Conservation (phyloP, 495 filamentous ascomycete genomes). For the Corynascus novoguineensis region DNA sequence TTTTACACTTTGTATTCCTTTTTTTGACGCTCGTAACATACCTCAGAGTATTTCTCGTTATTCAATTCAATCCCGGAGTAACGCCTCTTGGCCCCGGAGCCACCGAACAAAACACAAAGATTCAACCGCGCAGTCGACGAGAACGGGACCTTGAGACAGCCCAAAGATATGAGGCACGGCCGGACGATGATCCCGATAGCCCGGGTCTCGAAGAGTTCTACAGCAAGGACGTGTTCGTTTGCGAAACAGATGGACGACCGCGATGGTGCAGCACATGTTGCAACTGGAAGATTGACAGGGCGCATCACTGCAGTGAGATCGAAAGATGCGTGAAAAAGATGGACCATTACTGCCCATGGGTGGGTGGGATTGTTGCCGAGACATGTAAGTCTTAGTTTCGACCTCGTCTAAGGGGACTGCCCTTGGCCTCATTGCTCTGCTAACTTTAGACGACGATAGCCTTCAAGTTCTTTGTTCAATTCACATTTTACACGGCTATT, state of each 20-base stretch:
- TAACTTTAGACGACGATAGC: conserved; percentile 32
- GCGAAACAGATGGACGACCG: conserved; percentile 70
- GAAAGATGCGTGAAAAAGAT: conserved; percentile 77
- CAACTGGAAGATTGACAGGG: conserved; percentile 77
- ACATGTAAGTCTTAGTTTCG: conserved; percentile 40
- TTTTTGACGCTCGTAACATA: conserved; percentile 62
- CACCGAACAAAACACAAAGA: conserved; percentile 11
- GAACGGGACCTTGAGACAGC: conserved; percentile 39
- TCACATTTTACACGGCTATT: conserved; percentile 62
- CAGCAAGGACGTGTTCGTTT: conserved; percentile 74
- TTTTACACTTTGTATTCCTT: conserved; percentile 65
- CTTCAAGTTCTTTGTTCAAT: conserved; percentile 89
- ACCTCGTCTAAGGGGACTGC: not conserved
- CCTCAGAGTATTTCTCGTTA: conserved; percentile 57
- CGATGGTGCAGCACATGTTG: conserved; percentile 73
- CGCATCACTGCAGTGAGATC: conserved; percentile 78
- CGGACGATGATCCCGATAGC: conserved; percentile 39
- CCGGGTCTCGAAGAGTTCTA: conserved; percentile 58
- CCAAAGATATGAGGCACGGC: conserved; percentile 29
- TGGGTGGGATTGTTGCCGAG: conserved; percentile 82
- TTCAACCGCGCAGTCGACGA: conserved; percentile 23
- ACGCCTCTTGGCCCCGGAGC: conserved; percentile 53
- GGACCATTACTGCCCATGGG: conserved; percentile 97
- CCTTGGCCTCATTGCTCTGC: not conserved
- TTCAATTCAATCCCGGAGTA: conserved; percentile 63